Evolutionary conservation across 208 protist genomes (phyloP), one percentile per base, ranked within the genome.

Genomic region (Trypanosoma mega): DNA sequence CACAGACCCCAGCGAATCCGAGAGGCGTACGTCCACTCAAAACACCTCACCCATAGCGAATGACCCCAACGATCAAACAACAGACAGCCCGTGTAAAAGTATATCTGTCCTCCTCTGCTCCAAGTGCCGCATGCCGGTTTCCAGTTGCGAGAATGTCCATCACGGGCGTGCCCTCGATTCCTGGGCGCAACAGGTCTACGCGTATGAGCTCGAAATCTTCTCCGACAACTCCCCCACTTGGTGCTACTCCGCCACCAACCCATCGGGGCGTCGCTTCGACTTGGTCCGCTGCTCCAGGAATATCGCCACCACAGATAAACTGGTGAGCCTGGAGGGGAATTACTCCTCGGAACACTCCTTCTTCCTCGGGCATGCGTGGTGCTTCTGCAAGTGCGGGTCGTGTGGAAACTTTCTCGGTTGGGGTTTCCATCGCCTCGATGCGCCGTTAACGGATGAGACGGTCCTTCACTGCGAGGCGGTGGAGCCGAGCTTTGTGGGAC

Each of bases 191-290:
- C 81, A 94, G 12, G 83, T 87, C 11, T 94, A 84, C 68, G 60
- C 71, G 31, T 94, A 94, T 57, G 77, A 90, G 43, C 57, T 91
- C 14, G 83, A 94, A 34, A 72, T 94, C 16, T 89, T 90, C 47
- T 50, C 43, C 2, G 78, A 78, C 12, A 71, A 65, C 0, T 33
- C 56, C 1, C 72, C 77, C 0, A 48, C 90, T 9, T 89, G 86
- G 72, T 77, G 72, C 33, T 94, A 92, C 74, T 90, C 82, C 20
- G 87, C 87, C 29, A 90, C 82, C 1, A 94, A 94, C 66, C 80
- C 84, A 8, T 66, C 46, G 21, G 49, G 59, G 20, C 57, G 56
- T 3, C 81, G 87, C 31, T 94, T 94, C 51, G 87, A 94, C 58
- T 54, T 94, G 0, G 9, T 94, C 6, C 82, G 87, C 0, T 64